phyloP scores from a whole-genome alignment of 129 eudicot species.

The Saussurea involucrata region DNA sequence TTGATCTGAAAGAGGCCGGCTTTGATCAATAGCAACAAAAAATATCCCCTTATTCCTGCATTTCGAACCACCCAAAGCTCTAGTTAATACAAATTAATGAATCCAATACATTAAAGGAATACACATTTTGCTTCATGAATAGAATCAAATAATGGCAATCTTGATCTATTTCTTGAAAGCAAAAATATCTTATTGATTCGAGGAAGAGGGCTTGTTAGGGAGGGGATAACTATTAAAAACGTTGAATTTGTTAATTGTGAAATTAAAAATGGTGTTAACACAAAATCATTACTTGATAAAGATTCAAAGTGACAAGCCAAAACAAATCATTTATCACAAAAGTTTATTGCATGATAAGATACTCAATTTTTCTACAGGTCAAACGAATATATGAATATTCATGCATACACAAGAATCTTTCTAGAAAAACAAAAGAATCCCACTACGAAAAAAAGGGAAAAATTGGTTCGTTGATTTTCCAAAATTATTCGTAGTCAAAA shows the following conservation, averaged over 20 bases:
- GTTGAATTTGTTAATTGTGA: background rate
- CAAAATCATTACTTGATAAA: background rate
- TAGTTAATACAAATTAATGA: background rate
- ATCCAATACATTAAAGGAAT: background rate
- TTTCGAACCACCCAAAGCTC: background rate
- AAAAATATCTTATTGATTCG: background rate
- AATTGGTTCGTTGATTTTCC: background rate
- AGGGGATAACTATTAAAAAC: background rate
- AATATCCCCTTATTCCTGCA: constrained; percentile 91
- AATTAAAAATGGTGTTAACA: background rate
- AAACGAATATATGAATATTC: constrained; percentile 17
- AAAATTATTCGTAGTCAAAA: background rate
- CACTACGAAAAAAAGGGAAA: background rate
- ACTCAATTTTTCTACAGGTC: background rate
- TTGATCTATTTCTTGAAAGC: background rate
- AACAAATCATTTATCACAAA: background rate
- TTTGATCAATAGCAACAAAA: constrained; percentile 90
- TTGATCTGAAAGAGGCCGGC: constrained; percentile 85
- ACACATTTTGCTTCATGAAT: background rate
- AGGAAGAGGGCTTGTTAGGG: background rate
- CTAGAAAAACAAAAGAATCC: background rate
- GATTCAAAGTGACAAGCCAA: background rate
- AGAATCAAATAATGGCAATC: background rate
- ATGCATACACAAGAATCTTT: constrained; percentile 20
- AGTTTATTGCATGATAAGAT: background rate